Evolutionary conservation across 176 grass and related monocot species (phyloP).

Genomic region (Aegilops umbellulata): DNA sequence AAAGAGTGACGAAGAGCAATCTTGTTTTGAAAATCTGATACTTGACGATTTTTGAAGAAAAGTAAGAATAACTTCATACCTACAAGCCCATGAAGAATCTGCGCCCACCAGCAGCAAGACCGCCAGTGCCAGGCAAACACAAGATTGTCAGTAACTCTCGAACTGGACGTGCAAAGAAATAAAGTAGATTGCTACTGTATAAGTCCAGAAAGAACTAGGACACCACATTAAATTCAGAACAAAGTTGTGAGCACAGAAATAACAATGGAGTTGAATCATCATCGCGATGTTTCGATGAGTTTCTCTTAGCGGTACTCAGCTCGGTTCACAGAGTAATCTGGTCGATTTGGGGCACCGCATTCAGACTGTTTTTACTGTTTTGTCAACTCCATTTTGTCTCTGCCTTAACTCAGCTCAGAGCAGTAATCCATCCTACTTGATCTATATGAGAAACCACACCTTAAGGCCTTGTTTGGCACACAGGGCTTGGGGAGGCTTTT

Average conservation of each 20-base stretch:
- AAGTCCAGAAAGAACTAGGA: background rate
- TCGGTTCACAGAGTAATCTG: background rate
- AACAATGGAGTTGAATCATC: background rate
- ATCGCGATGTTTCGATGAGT: too few species aligned
- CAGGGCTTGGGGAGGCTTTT: too few species aligned
- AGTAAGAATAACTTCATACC: slow-evolving; percentile 2
- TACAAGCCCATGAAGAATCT: slow-evolving; percentile 54
- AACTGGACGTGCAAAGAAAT: background rate
- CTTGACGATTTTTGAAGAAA: too few species aligned
- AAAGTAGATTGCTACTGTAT: background rate
- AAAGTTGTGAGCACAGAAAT: background rate
- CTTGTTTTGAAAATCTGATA: too few species aligned
- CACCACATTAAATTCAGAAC: background rate
- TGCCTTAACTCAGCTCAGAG: background rate
- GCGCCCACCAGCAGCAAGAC: background rate
- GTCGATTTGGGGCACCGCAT: background rate
- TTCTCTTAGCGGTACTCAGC: too few species aligned
- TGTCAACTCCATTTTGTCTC: background rate
- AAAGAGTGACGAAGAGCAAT: too few species aligned
- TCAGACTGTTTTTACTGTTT: too few species aligned
- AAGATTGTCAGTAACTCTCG: slow-evolving; percentile 17
- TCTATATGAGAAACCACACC: background rate
- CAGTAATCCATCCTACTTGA: background rate
- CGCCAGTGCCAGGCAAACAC: background rate
- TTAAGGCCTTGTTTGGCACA: too few species aligned